Evolutionary conservation across 192 early-diverging fungal species (phyloP).

Genomic region (Backusella sp.): DNA sequence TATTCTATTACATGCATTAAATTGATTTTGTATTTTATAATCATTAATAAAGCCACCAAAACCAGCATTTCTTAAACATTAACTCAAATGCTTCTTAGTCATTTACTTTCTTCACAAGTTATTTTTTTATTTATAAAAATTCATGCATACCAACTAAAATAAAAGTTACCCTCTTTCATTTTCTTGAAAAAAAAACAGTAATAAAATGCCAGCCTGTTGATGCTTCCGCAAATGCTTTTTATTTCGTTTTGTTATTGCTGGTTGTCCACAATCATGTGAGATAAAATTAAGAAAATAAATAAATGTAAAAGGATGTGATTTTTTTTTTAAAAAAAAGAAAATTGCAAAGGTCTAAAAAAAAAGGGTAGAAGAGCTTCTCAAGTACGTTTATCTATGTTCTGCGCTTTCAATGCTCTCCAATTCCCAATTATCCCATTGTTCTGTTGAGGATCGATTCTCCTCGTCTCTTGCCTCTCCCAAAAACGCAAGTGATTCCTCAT

Average conservation of each 20-base stretch:
- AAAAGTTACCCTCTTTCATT: too few species aligned
- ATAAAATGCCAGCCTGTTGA: not conserved
- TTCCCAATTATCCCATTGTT: conserved; percentile 23
- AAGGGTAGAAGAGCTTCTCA: not conserved
- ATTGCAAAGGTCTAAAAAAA: not conserved
- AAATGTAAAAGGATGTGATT: not conserved
- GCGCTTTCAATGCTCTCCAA: not conserved
- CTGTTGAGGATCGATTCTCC: not conserved
- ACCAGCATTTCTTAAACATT: too few species aligned
- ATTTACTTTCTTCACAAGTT: too few species aligned
- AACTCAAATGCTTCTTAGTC: too few species aligned
- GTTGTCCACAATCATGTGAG: not conserved
- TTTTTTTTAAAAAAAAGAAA: not conserved
- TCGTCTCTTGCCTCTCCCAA: conserved; percentile 12
- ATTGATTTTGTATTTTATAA: too few species aligned
- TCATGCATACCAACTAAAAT: too few species aligned
- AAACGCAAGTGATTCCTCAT: conserved; percentile 21
- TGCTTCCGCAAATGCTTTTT: not conserved
- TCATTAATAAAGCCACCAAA: too few species aligned
- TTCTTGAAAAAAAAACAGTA: too few species aligned
- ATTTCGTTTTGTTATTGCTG: not conserved
- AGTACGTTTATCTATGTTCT: not conserved
- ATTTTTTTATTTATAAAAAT: too few species aligned
- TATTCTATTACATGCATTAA: too few species aligned
- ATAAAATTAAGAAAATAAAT: not conserved